Percentiles rank a stretch among this genome's conserved stretches.
phyloP scores from a whole-genome alignment of 208 protist species.

The Sergeia podlipaevii region DNA sequence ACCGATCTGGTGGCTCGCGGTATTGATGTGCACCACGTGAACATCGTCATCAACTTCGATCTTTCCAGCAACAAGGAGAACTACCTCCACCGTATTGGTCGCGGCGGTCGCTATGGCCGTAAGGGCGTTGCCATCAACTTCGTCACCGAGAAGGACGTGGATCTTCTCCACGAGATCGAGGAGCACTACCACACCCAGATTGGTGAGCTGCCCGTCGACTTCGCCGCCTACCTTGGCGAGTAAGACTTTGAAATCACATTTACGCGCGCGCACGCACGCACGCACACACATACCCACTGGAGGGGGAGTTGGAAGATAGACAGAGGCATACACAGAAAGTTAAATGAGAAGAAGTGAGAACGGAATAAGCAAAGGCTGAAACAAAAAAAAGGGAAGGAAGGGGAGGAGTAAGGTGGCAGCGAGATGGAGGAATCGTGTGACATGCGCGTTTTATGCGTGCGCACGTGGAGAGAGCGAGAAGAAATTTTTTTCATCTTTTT shows the following conservation, averaged over 20 bases:
- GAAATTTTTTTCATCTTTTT: slow-evolving; percentile 2
- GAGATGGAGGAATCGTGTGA: neutral
- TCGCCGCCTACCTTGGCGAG: slow-evolving; percentile 83
- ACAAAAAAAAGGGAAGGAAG: slow-evolving; percentile 2
- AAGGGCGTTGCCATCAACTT: slow-evolving; percentile 99
- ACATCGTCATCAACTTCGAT: slow-evolving; percentile 99
- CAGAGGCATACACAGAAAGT: neutral
- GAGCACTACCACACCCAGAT: slow-evolving; percentile 99
- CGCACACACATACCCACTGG: no score
- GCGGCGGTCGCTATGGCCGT: slow-evolving; percentile 98
- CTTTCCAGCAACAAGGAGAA: slow-evolving; percentile 98
- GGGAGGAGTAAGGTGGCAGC: slow-evolving; percentile 1
- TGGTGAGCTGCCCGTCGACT: slow-evolving; percentile 98
- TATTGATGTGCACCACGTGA: slow-evolving; percentile 99
- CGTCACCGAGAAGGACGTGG: slow-evolving; percentile 96
- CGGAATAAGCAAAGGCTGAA: slow-evolving; percentile 2
- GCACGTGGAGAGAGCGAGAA: neutral
- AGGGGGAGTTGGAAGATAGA: no score
- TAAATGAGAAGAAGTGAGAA: no score
- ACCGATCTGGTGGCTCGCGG: slow-evolving; percentile 99
- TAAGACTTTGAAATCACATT: no score
- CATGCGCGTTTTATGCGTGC: neutral
- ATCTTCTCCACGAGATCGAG: slow-evolving; percentile 97
- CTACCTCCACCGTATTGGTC: slow-evolving; percentile 99
- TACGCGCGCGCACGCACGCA: neutral